These are phyloP conservation scores for Coprinopsis strossmayeri DNA, from an alignment of 768 basidiomycete species.

Conservation along the genomic window DNA sequence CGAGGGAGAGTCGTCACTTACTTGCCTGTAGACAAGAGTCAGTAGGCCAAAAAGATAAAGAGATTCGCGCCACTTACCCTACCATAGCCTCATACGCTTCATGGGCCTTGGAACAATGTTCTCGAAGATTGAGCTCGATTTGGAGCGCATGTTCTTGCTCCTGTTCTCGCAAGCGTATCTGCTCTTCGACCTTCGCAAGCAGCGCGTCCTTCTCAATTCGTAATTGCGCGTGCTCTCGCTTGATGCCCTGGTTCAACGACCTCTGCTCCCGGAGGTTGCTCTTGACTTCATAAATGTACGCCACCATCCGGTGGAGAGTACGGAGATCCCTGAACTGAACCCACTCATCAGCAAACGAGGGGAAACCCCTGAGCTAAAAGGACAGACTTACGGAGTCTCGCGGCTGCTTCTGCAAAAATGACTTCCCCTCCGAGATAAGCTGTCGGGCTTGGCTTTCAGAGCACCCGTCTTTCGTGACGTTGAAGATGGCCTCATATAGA, in stretches of 20 bases:
- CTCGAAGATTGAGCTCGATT: slow-evolving; percentile 47
- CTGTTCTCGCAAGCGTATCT: slow-evolving; percentile 32
- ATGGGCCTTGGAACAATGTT: slow-evolving; percentile 43
- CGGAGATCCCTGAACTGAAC: slow-evolving; percentile 45
- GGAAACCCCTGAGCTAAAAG: background rate
- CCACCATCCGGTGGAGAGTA: slow-evolving; percentile 40
- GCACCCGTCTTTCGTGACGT: slow-evolving; percentile 49
- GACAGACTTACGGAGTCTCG: slow-evolving; percentile 35
- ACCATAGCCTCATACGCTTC: slow-evolving; percentile 33
- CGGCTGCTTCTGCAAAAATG: slow-evolving; percentile 40
- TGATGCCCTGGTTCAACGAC: slow-evolving; percentile 23
- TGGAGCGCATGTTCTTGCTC: slow-evolving; percentile 47
- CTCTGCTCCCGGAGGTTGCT: slow-evolving; percentile 29
- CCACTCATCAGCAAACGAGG: slow-evolving; percentile 9
- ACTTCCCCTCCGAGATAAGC: slow-evolving; percentile 43
- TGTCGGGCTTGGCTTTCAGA: slow-evolving; percentile 42
- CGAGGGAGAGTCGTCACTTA: slow-evolving; percentile 16
- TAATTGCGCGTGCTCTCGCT: slow-evolving; percentile 26
- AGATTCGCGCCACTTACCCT: slow-evolving; percentile 26
- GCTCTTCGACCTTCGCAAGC: slow-evolving; percentile 31
- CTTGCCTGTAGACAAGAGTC: slow-evolving; percentile 20
- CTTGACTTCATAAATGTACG: slow-evolving; percentile 45
- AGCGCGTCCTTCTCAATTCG: slow-evolving; percentile 29
- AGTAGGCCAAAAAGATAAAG: slow-evolving; percentile 8
- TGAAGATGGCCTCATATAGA: slow-evolving; percentile 48